Evolutionary conservation across 768 basidiomycete genomes (phyloP).

Genomic region (Leccinum sublutescens): DNA sequence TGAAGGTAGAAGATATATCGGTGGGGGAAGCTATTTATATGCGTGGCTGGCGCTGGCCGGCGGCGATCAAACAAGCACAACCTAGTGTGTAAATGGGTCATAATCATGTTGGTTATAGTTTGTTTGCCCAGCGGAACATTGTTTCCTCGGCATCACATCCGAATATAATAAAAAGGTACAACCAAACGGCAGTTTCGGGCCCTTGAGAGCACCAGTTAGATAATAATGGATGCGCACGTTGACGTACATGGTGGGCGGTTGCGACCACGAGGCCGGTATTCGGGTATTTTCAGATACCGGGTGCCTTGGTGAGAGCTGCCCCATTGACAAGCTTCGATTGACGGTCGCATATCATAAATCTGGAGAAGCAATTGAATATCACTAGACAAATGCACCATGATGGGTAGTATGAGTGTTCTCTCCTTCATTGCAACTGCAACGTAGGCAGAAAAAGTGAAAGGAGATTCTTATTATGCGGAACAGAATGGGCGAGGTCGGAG

Average conservation of each 20-base stretch:
- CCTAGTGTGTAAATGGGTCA: neutral
- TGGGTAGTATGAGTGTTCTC: neutral
- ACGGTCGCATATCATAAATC: neutral
- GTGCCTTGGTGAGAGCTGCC: neutral
- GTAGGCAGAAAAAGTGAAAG: neutral
- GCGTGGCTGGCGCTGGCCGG: neutral
- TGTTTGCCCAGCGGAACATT: neutral
- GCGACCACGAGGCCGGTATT: neutral
- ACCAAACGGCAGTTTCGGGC: neutral
- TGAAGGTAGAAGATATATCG: neutral
- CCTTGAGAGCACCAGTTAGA: too few relatives aligned
- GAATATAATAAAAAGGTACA: neutral
- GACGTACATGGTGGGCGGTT: neutral
- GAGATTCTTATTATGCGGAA: neutral
- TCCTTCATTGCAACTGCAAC: neutral
- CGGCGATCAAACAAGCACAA: neutral
- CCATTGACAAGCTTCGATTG: neutral
- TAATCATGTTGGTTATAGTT: neutral
- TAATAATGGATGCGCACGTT: neutral
- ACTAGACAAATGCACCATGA: neutral
- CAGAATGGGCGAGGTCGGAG: neutral
- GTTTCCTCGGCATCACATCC: too few relatives aligned
- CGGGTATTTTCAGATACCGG: too few relatives aligned
- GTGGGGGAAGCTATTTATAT: neutral
- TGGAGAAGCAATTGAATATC: neutral